These are phyloP conservation scores for Pleurotus giganteus DNA, from an alignment of 768 basidiomycete genomes.

Conservation along the genomic window DNA sequence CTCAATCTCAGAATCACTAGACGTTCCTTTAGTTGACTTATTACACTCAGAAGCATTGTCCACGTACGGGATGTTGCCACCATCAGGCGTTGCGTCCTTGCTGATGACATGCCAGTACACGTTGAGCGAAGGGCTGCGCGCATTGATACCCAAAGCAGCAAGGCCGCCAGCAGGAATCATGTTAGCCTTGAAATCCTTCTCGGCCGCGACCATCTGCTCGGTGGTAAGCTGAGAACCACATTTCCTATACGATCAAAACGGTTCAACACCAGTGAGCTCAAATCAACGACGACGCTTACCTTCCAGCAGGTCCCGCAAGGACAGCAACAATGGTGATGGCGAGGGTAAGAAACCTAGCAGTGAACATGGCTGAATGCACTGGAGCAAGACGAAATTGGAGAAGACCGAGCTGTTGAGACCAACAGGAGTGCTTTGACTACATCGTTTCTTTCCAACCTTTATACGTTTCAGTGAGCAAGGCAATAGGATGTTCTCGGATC, in stretches of 20 bases:
- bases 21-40: not conserved
- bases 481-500: not conserved
- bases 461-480: not conserved
- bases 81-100: conserved; percentile 25
- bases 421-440: not conserved
- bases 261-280: not conserved
- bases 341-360: not conserved
- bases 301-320: not conserved
- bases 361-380: conserved; percentile 4
- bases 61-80: conserved; percentile 43
- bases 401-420: not conserved
- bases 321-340: not conserved
- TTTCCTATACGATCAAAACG: not conserved
- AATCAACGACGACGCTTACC: not conserved
- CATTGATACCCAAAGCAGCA: conserved; percentile 3
- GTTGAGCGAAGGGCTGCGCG: conserved; percentile 12
- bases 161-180: conserved; percentile 23
- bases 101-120: conserved; percentile 35
- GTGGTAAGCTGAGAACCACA: conserved; percentile 39
- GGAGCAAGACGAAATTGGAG: not conserved
- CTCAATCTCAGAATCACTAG: conserved; percentile 34
- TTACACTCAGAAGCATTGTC: not conserved
- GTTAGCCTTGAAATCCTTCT: conserved; percentile 41
- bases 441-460: not conserved
- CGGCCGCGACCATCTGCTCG: conserved; percentile 30